Conservation (phyloP, 2,329 filamentous ascomycete genomes). For the Colletotrichum musae region DNA sequence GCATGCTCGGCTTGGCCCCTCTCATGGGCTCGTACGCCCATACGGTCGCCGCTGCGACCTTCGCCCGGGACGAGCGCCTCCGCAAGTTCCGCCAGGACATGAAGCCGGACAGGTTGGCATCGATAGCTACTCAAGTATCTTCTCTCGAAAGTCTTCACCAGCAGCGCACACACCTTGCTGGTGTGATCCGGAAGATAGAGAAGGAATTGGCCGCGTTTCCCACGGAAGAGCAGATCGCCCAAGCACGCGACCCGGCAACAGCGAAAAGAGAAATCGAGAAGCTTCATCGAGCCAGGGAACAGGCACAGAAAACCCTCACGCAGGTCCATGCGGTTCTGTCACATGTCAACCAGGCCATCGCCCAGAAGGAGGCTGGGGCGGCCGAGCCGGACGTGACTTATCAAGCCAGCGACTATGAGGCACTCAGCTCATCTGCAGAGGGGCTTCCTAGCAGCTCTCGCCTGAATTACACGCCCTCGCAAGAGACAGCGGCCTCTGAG, state of each 20-base stretch:
- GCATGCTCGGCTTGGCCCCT: conserved; percentile 45
- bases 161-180: neutral
- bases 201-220: neutral
- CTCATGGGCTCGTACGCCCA: conserved; percentile 51
- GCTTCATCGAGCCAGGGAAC: neutral
- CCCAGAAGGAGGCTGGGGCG: conserved; percentile 1
- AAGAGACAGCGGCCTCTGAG: conserved; percentile 16
- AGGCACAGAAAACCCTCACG: neutral
- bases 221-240: conserved; percentile 8
- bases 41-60: conserved; percentile 3
- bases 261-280: neutral
- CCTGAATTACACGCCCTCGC: conserved; percentile 4
- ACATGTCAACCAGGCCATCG: conserved; percentile 15
- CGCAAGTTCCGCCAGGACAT: conserved; percentile 32
- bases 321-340: conserved; percentile 1
- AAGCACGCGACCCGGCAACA: neutral
- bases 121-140: conserved; percentile 2
- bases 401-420: conserved; percentile 23
- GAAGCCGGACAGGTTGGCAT: conserved; percentile 19
- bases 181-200: conserved; percentile 6
- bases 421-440: conserved; percentile 19
- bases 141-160: neutral
- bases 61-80: conserved; percentile 28
- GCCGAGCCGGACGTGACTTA: neutral
- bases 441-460: neutral